Base-by-base conservation (phyloP, 345 rosid genomes). In the Turritis glabra region DNA sequence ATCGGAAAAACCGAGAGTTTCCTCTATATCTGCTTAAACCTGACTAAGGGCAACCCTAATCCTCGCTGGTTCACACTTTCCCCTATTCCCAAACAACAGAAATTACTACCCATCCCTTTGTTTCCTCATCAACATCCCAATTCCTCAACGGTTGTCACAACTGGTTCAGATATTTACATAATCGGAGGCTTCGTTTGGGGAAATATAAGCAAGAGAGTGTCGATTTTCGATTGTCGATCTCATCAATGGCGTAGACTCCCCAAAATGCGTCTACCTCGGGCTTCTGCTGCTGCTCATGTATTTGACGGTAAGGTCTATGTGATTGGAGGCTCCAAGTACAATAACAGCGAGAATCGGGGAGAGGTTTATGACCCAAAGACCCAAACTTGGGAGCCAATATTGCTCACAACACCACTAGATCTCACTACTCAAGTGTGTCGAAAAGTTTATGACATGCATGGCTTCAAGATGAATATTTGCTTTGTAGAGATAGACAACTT, bases 111-210 rank as follows among this genome's bases (percentile, higher is more conserved):
- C 4, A 35, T 85, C 29, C 80, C 85, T 0, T 83, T 80, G 2
- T 37, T 80, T 15, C 87, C 90, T 1, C 59, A 80, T 4, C 57
- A 80, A 0, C 46, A 81, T 8, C 71, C 77, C 13, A 70, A 76
- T 4, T 33, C 86, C 52, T 80, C 97, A 69, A 81, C 89, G 0
- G 72, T 77, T 53, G 84, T 82, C 61, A 71, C 83, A 25, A 41
- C 79, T 8, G 89, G 85, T 2, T 82, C 77, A 37, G 63, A 51
- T 40, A 84, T 89, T 41, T 89, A 80, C 69, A 84, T 82, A 9
- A 59, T 90, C 50, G 93, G 97, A 0, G 97, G 97, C 5, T 89
- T 84, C 55, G 12, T 80, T n/a, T 66, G 78, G 3, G 90, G 87
- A 46, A 55, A 79, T 5, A 75, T 80, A 75, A 84, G 87, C 18